A percentile compares a stretch with the other conserved stretches of the same genome.
These are phyloP conservation scores for Asclepias syriaca DNA, from an alignment of 257 asterid species.

Conservation along the genomic window DNA sequence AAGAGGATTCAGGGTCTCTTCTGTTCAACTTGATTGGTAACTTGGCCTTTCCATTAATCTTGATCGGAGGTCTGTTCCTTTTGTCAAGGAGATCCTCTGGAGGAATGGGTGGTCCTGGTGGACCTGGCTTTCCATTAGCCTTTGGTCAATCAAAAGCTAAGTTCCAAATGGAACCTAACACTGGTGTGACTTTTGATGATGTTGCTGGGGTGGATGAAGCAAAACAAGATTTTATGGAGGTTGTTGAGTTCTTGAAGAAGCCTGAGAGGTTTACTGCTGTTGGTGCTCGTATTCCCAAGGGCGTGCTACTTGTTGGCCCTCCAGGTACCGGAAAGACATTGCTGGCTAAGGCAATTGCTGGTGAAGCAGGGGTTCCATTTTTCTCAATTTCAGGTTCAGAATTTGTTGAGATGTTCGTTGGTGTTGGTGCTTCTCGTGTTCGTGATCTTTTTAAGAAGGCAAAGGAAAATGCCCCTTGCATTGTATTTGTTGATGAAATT, in stretches of 20 bases:
- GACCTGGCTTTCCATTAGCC: conserved; percentile 77
- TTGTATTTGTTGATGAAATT: conserved; percentile 96
- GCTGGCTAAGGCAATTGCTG: conserved; percentile 97
- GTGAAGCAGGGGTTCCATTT: conserved; percentile 98
- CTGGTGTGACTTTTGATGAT: conserved; percentile 91
- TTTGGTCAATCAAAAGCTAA: conserved; percentile 94
- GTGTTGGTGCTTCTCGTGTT: conserved; percentile 96
- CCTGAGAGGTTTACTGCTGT: conserved; percentile 98
- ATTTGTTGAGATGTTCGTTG: conserved; percentile 99
- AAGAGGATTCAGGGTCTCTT: conserved; percentile 88
- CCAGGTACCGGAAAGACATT: conserved; percentile 98
- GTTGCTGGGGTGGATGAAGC: conserved; percentile 99
- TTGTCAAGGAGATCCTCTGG: conserved; percentile 86
- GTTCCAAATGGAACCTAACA: conserved; percentile 98
- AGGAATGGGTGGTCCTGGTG: conserved; percentile 99
- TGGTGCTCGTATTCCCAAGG: conserved; percentile 98
- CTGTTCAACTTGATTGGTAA: conserved; percentile 80
- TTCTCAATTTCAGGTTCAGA: conserved; percentile 98
- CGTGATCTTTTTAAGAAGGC: conserved; percentile 99
- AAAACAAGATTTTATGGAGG: conserved; percentile 97
- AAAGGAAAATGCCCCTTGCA: conserved; percentile 97
- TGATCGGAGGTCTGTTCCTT: conserved; percentile 94
- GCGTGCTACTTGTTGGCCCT: conserved; percentile 97
- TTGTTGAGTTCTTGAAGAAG: conserved; percentile 93
- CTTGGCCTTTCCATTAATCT: conserved; percentile 77